Conservation (phyloP, 148 eudicot genomes). For the Fagopyrum homotropicum region DNA sequence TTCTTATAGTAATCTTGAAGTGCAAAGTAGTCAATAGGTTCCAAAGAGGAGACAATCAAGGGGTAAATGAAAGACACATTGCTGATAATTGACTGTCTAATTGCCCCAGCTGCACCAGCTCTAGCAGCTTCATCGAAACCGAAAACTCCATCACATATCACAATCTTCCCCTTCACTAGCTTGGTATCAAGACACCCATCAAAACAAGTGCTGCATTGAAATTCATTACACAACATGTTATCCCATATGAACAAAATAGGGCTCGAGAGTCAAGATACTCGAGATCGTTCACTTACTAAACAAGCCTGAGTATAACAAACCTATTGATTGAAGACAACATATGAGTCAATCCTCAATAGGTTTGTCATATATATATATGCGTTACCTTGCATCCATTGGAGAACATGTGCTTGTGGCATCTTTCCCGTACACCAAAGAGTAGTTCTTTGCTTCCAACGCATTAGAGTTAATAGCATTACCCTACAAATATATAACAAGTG, state of each 20-base stretch:
- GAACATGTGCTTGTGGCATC: slow-evolving; percentile 14
- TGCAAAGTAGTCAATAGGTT: not conserved
- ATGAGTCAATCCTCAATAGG: too few species aligned
- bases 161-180: slow-evolving; percentile 29
- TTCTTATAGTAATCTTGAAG: slow-evolving; percentile 15
- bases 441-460: slow-evolving; percentile 16
- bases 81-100: not conserved
- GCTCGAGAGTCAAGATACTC: too few species aligned
- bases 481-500: slow-evolving; percentile 11
- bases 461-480: slow-evolving; percentile 31
- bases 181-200: slow-evolving; percentile 11
- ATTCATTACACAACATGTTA: too few species aligned
- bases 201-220: too few species aligned
- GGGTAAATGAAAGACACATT: slow-evolving; percentile 15
- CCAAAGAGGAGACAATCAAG: slow-evolving; percentile 18
- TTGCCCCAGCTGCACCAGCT: slow-evolving; percentile 23
- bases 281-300: too few species aligned
- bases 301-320: too few species aligned
- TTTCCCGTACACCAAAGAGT: slow-evolving; percentile 34
- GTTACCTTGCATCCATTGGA: slow-evolving; percentile 6
- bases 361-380: too few species aligned
- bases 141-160: slow-evolving; percentile 15
- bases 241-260: too few species aligned
- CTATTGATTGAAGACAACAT: too few species aligned
- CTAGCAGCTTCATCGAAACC: not conserved